A percentile compares a stretch with the other conserved stretches of the same genome.
Conservation (phyloP, 2,329 filamentous ascomycete species). For the Cercospora sojina region DNA sequence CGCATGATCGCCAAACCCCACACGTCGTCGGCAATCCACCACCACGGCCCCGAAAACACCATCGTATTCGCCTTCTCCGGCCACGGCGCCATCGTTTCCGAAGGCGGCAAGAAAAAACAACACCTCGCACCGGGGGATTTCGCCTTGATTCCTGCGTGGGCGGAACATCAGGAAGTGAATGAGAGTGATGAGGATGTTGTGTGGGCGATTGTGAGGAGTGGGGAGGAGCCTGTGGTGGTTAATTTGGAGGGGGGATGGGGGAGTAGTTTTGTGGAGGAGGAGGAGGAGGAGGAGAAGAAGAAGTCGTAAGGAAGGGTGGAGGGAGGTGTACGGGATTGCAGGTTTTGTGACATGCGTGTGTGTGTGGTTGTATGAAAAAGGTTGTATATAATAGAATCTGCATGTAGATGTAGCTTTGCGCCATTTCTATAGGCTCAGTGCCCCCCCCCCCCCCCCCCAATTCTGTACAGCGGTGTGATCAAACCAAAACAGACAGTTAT, state of each 20-base stretch:
- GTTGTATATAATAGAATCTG: neutral
- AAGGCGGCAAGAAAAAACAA: slow-evolving; percentile 56
- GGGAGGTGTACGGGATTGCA: neutral
- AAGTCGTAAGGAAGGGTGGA: neutral
- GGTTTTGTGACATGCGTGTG: too few species aligned
- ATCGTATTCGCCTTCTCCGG: slow-evolving; percentile 60
- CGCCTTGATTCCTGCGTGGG: slow-evolving; percentile 67
- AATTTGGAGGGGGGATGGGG: slow-evolving; percentile 26
- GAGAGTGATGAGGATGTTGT: slow-evolving; percentile 62
- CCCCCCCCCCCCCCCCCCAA: too few species aligned
- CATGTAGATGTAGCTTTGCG: neutral
- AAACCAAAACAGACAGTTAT: neutral
- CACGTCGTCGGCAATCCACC: slow-evolving; percentile 62
- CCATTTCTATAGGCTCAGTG: neutral
- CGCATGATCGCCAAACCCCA: slow-evolving; percentile 64
- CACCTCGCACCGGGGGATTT: slow-evolving; percentile 65
- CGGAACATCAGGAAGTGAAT: slow-evolving; percentile 69
- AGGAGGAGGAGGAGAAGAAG: neutral
- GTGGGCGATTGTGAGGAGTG: slow-evolving; percentile 61
- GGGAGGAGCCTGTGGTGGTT: slow-evolving; percentile 22
- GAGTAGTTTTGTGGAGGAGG: slow-evolving; percentile 12
- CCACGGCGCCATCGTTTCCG: slow-evolving; percentile 60
- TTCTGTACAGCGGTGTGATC: neutral
- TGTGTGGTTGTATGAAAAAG: neutral
- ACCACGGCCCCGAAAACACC: slow-evolving; percentile 70